phyloP scores from a whole-genome alignment of 129 eudicot species.

The Mikania micrantha region DNA sequence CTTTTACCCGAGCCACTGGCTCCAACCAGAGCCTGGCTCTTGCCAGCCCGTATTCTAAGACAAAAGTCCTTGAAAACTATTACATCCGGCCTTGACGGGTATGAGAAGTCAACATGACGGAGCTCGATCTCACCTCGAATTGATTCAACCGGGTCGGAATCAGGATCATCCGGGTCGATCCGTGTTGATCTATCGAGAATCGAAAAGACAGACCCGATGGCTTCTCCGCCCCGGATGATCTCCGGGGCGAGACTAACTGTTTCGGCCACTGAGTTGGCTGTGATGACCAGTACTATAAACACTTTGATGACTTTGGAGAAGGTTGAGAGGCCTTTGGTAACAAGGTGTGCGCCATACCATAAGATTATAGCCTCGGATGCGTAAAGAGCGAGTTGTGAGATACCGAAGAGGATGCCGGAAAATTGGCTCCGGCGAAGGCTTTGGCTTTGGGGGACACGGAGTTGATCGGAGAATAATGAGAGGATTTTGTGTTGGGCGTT shows the following conservation, averaged over 20 bases:
- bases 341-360: slow-evolving; percentile 97
- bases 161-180: slow-evolving; percentile 82
- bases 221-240: slow-evolving; percentile 89
- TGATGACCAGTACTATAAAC: slow-evolving; percentile 75
- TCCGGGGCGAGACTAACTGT: slow-evolving; percentile 97
- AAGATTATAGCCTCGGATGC: slow-evolving; percentile 90
- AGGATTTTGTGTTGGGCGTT: slow-evolving; percentile 91
- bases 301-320: slow-evolving; percentile 94
- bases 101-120: slow-evolving; percentile 83
- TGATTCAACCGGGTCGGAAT: slow-evolving; percentile 65
- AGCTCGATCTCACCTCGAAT: slow-evolving; percentile 90
- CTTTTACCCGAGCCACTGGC: slow-evolving; percentile 98
- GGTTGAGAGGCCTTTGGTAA: slow-evolving; percentile 70
- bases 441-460: slow-evolving; percentile 62
- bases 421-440: slow-evolving; percentile 74
- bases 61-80: slow-evolving; percentile 66
- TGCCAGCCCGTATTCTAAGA: slow-evolving; percentile 90
- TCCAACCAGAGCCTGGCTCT: slow-evolving; percentile 95
- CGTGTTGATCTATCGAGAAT: slow-evolving; percentile 73
- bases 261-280: slow-evolving; percentile 92
- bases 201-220: slow-evolving; percentile 85
- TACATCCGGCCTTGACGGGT: slow-evolving; percentile 88
- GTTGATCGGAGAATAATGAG: slow-evolving; percentile 59
- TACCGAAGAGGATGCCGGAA: slow-evolving; percentile 78
- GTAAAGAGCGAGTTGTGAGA: slow-evolving; percentile 90